A percentile compares a stretch with the other conserved stretches of the same genome.
phyloP scores from a whole-genome alignment of 1,139 yeast species.

The Yamadazyma jaroonii region DNA sequence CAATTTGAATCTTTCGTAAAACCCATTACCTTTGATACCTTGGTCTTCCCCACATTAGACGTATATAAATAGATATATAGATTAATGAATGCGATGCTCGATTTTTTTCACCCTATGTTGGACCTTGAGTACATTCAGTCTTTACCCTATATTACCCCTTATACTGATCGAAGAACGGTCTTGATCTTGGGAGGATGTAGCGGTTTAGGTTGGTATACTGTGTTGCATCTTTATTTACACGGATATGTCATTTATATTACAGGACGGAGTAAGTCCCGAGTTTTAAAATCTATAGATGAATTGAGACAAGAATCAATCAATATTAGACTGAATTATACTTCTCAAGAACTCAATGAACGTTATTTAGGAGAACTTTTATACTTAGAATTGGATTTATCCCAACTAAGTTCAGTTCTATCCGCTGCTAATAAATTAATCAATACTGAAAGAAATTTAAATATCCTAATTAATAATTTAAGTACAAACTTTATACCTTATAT shows the following conservation, averaged over 20 bases:
- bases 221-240: slow-evolving; percentile 70
- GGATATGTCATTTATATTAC: slow-evolving; percentile 75
- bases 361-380: slow-evolving; percentile 57
- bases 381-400: slow-evolving; percentile 62
- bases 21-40: background rate
- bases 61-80: background rate
- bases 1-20: slow-evolving; percentile 3
- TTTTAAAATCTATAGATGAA: slow-evolving; percentile 53
- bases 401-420: slow-evolving; percentile 52
- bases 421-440: slow-evolving; percentile 52
- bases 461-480: slow-evolving; percentile 79
- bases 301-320: slow-evolving; percentile 51
- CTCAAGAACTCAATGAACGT: slow-evolving; percentile 16
- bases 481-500: slow-evolving; percentile 73
- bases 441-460: slow-evolving; percentile 53
- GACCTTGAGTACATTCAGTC: slow-evolving; percentile 11
- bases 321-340: slow-evolving; percentile 21
- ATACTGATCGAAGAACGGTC: slow-evolving; percentile 52
- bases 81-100: background rate
- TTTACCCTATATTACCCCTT: slow-evolving; percentile 40
- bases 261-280: slow-evolving; percentile 61
- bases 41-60: too few relatives aligned
- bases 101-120: slow-evolving; percentile 3
- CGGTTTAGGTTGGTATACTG: slow-evolving; percentile 79
- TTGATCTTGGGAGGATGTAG: slow-evolving; percentile 78